Evolutionary conservation across 192 early-diverging fungal genomes (phyloP), one percentile per base, ranked within the genome.

Genomic region (Backusella westeae): DNA sequence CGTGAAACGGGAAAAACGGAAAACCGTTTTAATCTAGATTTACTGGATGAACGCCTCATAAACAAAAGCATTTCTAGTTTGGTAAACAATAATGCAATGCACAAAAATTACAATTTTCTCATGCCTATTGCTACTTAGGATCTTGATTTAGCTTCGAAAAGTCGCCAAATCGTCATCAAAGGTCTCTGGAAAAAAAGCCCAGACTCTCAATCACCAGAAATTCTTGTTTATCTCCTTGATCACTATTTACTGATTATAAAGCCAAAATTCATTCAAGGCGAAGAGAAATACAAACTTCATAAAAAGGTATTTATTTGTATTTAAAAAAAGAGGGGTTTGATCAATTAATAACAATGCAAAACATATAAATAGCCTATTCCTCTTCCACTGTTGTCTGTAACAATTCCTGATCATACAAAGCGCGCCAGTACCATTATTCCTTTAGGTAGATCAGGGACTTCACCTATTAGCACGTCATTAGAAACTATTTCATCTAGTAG

Each of bases 161-260:
- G 87, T 52, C 86, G 96, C 38, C 80, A 90, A 70, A 74, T 96
- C 21, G 88, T 96, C 44, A 89, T 93, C 75, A 94, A 96, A 66
- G 95, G 96, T 52, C 84, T 88, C 34, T 82, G 97, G 80, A 93
- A 93, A n/a, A 88, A 90, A 38, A 72, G 73, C 2, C 73, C 83
- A 41, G 87, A 87, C 39, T 85, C 85, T 21, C 91, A 91, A 67
- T 90, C 89, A 23, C 80, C 90, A 0, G 92, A 93, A 41, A 77
- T 97, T 34, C 85, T 88, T 46, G 89, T 97, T 32, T 93, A 94
- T 77, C 78, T 98, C 46, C 90, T 99, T 42, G 97, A 99, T 80
- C 93, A 97, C 84, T 89, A 89, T 79, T 79, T 95, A 36, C 78
- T 95, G 52, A 87, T 94, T 81, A 89, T 91, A 74, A 93, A 91